A percentile compares a stretch with the other conserved stretches of the same genome.
phyloP scores from a whole-genome alignment of 2,329 filamentous ascomycete species.

The Ceratocystis alfenasii region DNA sequence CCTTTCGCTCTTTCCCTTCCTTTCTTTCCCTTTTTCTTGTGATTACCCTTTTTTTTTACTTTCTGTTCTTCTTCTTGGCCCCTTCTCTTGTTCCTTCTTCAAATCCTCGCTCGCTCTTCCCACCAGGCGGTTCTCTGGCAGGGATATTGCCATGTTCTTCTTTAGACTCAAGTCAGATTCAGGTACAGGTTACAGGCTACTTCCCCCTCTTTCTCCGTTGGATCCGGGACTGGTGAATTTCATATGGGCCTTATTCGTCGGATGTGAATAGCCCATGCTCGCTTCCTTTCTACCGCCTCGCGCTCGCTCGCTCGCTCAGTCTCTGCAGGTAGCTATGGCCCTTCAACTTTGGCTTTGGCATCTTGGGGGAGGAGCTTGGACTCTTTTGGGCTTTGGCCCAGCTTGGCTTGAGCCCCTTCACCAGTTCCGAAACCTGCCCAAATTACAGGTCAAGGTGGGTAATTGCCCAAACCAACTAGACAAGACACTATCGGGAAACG shows the following conservation, averaged over 20 bases:
- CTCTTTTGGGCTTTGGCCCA: slow-evolving; percentile 3
- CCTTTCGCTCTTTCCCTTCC: too few species aligned
- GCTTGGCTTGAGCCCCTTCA: slow-evolving; percentile 10
- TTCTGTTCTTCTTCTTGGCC: background rate
- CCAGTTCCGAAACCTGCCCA: slow-evolving; percentile 8
- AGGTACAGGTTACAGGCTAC: background rate
- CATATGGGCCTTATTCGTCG: background rate
- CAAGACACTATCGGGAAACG: background rate
- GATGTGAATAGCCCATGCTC: background rate
- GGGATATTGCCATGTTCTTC: slow-evolving; percentile 8
- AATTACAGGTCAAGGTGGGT: slow-evolving; percentile 10
- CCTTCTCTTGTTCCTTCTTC: background rate
- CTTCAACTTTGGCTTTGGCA: background rate
- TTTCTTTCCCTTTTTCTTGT: background rate
- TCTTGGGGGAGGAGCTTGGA: background rate
- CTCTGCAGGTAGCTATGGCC: background rate
- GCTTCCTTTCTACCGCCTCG: background rate
- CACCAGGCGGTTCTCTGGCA: background rate
- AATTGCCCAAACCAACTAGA: slow-evolving; percentile 8
- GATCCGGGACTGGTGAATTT: background rate
- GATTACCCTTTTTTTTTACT: too few species aligned
- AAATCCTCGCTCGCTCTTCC: background rate
- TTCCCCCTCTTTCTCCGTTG: background rate
- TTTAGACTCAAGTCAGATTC: slow-evolving; percentile 12
- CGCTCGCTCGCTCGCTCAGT: background rate